Base-by-base conservation (phyloP, 2,329 filamentous ascomycete species). In the Fusarium neocosmosporiellum region DNA sequence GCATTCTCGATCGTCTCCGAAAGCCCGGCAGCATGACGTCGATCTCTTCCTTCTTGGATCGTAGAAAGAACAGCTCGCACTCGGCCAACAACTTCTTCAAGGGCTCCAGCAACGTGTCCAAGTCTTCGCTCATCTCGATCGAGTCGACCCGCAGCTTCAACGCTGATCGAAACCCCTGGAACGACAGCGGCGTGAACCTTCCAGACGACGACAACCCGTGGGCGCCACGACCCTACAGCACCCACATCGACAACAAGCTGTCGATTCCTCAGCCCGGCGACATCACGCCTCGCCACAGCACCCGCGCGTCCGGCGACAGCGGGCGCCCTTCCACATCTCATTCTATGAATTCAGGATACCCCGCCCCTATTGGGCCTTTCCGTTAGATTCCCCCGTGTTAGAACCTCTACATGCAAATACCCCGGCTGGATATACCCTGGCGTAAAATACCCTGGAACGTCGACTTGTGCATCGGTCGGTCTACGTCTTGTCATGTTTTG, bases 131-230 rank as follows among this genome's bases (percentile, higher is more conserved):
- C 75, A 95, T 97, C 76, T 98, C 95, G 71, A 95, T 98, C 82
- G 96, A 98, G 84, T 98, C 95, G 57, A 95, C 95, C 37, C 93
- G 96, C 80, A 98, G 95, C 85, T 92, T 92, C 82, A 91, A 92
- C 72, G 94, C 94, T 76, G 97, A 98, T 83, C 93, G 95, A 83
- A 98, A 98, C 84, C 95, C 95, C 70, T 98, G 96, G 96, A 98
- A 98, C 82, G 96, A 98, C 82, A 97, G 94, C 80, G 96, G 95
- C 78, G 95, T 98, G 80, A 98, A 98, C 81, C 90, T 98, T 75
- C 88, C 93, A 71, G 96, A 98, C 78, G 94, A 98, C 73, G 95
- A 98, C 76, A 89, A 90, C 81, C 88, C 88, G 41, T 92, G 90
- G 90, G 83, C 87, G 60, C 84, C 84, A 59, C 89, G 90, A 73